Conservation (phyloP, 768 basidiomycete genomes). For the Lactifluus rugatus region DNA sequence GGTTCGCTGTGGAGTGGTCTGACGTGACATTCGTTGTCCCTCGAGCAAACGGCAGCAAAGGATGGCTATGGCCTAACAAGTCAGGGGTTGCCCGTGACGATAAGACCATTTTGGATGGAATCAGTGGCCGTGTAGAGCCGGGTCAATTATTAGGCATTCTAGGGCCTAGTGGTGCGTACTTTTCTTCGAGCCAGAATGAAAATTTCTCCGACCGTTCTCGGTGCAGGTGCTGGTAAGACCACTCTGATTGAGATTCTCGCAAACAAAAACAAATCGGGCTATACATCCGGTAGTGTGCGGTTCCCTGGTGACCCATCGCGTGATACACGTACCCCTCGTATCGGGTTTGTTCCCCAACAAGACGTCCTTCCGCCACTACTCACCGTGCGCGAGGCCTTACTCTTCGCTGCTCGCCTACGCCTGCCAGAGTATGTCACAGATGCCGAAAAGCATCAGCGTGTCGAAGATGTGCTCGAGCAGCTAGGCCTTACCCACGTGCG, state of each 20-base stretch:
- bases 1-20: constrained; percentile 58
- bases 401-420: constrained; percentile 79
- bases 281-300: constrained; percentile 51
- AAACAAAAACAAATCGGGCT: constrained; percentile 69
- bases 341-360: constrained; percentile 84
- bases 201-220: background rate
- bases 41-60: constrained; percentile 7
- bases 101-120: constrained; percentile 57
- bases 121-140: constrained; percentile 61
- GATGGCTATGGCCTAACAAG: constrained; percentile 7
- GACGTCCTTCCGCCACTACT: constrained; percentile 65
- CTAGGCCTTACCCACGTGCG: constrained; percentile 66
- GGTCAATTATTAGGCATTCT: constrained; percentile 89
- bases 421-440: constrained; percentile 63
- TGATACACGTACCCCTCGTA: constrained; percentile 33
- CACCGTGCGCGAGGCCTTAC: constrained; percentile 50
- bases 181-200: background rate
- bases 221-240: constrained; percentile 73
- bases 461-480: constrained; percentile 61
- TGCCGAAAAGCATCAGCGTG: constrained; percentile 54
- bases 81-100: constrained; percentile 29
- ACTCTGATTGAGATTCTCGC: constrained; percentile 88
- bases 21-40: constrained; percentile 59
- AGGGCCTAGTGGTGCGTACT: constrained; percentile 69
- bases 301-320: constrained; percentile 34